These are phyloP conservation scores for Phytopythium cucurbitacearum DNA, from an alignment of 352 stramenopile genomes.

Conservation along the genomic window DNA sequence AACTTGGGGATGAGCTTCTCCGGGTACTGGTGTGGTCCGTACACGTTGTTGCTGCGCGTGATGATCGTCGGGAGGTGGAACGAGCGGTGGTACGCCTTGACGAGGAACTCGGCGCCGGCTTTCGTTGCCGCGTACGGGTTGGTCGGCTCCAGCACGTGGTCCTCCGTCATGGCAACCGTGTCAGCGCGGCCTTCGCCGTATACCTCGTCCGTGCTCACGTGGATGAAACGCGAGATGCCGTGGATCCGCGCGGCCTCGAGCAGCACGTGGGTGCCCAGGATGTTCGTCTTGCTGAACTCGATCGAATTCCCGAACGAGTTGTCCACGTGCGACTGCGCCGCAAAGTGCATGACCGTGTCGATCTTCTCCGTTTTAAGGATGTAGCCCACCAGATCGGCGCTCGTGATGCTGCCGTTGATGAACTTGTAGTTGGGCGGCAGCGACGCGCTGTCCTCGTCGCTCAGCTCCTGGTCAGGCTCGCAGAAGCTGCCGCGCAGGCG, in stretches of 20 bases:
- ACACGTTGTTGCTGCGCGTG: conserved; percentile 99
- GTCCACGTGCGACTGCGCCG: conserved; percentile 97
- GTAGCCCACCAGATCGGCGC: conserved; percentile 92
- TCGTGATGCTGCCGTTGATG: conserved; percentile 96
- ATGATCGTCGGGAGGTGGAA: conserved; percentile 97
- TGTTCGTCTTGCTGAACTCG: conserved; percentile 97
- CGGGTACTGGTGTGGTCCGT: conserved; percentile 97
- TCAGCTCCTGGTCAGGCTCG: conserved; percentile 33
- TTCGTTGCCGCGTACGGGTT: conserved; percentile 99
- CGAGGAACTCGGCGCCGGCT: conserved; percentile 97
- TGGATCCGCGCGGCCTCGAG: conserved; percentile 93
- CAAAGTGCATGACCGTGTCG: conserved; percentile 98
- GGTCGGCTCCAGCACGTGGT: conserved; percentile 93
- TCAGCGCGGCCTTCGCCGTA: conserved; percentile 94
- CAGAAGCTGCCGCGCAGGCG: conserved; percentile 57
- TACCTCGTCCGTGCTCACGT: conserved; percentile 98
- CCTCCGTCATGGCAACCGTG: conserved; percentile 91
- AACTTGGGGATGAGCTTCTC: conserved; percentile 99
- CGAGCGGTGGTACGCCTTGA: conserved; percentile 91
- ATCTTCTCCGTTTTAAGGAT: conserved; percentile 94
- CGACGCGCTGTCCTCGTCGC: conserved; percentile 14
- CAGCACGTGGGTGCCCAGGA: conserved; percentile 97
- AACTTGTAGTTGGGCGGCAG: conserved; percentile 91
- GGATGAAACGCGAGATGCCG: conserved; percentile 93
- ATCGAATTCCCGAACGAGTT: conserved; percentile 99